Evolutionary conservation across 108 stramenopile genomes (phyloP).

Genomic region (Conticribra weissflogii): DNA sequence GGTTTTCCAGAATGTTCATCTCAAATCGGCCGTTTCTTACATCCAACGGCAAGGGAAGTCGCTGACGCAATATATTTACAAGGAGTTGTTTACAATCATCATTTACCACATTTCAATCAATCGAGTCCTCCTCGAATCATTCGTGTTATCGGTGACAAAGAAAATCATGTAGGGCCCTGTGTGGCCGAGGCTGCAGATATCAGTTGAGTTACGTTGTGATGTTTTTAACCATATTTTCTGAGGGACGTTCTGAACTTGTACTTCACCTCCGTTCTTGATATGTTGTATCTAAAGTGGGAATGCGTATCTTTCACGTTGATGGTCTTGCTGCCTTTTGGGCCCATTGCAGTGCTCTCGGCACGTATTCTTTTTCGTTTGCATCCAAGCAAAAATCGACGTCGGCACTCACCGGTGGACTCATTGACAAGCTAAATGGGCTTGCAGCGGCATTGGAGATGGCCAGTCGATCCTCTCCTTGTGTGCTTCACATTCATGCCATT

Average conservation of each 20-base stretch:
- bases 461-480: conserved; percentile 55
- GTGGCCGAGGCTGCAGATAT: conserved; percentile 66
- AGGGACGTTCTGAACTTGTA: background rate
- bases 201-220: conserved; percentile 21
- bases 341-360: conserved; percentile 42
- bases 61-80: conserved; percentile 43
- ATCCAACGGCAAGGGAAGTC: conserved; percentile 41
- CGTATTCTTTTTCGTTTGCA: conserved; percentile 17
- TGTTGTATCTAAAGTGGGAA: conserved; percentile 39
- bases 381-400: conserved; percentile 25
- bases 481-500: conserved; percentile 66
- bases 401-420: conserved; percentile 55
- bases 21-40: conserved; percentile 7
- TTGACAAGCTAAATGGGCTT: conserved; percentile 72
- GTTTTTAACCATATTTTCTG: background rate
- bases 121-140: conserved; percentile 48
- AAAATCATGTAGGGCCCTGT: conserved; percentile 59
- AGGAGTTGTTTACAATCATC: background rate
- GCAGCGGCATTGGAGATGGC: conserved; percentile 66
- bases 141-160: conserved; percentile 61
- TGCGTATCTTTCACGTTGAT: conserved; percentile 61
- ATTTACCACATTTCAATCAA: background rate
- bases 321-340: conserved; percentile 73
- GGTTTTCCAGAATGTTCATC: background rate
- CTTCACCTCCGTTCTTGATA: too few species aligned